Evolutionary conservation across 129 eudicot species (phyloP).

Genomic region (Flaveria sonorensis): DNA sequence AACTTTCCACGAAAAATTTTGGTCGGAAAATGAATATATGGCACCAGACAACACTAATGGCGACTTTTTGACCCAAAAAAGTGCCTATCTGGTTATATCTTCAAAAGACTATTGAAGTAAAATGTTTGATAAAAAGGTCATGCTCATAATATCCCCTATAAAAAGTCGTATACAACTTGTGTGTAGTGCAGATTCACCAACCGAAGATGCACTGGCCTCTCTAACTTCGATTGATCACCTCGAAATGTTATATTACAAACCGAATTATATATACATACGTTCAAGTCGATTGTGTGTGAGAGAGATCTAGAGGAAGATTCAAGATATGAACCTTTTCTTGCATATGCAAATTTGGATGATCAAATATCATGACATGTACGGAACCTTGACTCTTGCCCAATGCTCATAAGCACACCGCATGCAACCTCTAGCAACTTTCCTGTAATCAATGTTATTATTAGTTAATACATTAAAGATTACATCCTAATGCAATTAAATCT

Average conservation of each 20-base stretch:
- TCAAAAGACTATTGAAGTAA: too few relatives aligned
- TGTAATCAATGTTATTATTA: slow-evolving; percentile 17
- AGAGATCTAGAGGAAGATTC: neutral
- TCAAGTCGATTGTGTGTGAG: neutral
- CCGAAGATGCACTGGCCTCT: too few relatives aligned
- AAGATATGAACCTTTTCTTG: slow-evolving; percentile 2
- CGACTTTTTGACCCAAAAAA: too few relatives aligned
- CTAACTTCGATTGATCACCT: neutral
- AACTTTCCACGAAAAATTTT: too few relatives aligned
- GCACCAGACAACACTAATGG: too few relatives aligned
- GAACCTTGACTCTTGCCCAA: slow-evolving; percentile 37
- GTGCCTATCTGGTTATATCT: too few relatives aligned
- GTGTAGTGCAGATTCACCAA: too few relatives aligned
- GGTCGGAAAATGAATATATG: too few relatives aligned
- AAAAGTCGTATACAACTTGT: too few relatives aligned
- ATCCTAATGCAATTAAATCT: too few relatives aligned
- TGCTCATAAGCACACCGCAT: slow-evolving; percentile 30
- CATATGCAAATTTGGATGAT: slow-evolving; percentile 19
- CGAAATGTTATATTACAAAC: neutral
- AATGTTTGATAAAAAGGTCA: too few relatives aligned
- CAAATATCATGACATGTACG: slow-evolving; percentile 26
- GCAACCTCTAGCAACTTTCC: slow-evolving; percentile 44
- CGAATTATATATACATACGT: neutral
- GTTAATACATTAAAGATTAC: neutral
- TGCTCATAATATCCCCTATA: too few relatives aligned